Evolutionary conservation across 257 asterid genomes (phyloP), one percentile per base, ranked within the genome.

Genomic region (Pogostemon cablin): DNA sequence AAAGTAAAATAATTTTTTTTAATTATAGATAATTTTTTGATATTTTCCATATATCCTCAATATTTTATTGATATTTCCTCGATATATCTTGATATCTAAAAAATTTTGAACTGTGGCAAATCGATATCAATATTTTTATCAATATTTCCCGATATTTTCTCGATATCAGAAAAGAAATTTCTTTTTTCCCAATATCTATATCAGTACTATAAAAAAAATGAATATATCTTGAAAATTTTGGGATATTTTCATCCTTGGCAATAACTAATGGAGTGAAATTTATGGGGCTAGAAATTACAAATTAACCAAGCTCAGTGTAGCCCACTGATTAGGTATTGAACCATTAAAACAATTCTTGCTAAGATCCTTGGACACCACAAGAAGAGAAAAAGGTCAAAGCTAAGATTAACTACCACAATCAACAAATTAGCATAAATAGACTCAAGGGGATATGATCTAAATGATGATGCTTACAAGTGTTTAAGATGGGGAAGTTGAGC

Each of bases 341-440:
- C 97, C 97, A 64, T 77, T 74, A 10, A 92, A 79, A 73, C 40
- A 71, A 69, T 92, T 92, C 61, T 95, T 88, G 77, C 98, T 92
- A 17, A 92, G 96, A 80, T 92, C 97, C 86, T 97, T 92, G 87
- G 83, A 83, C 38, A 65, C 40, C 20, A 15, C 59, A 64, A 67
- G 6, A 65, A 55, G 2, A 8, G 35, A 1, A 7, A 25, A 62
- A 3, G 5, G 20, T 42, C 3, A 32, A 55, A 37, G 67, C 46
- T 10, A 53, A 25, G 1, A 68, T 41, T 50, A 39, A 20, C 20
- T 11, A 34, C 61, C 17, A n/a, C 52, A 69, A 71, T 2, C 3
- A 52, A 41, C 8, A 17, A 43, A 11, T 39, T 56, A 62, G 37
- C 20, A 62, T 8, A 47, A 2, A 68, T 5, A 49, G 56, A 55